Conservation (phyloP, 2,329 filamentous ascomycete species). For the Fusarium lateritium region DNA sequence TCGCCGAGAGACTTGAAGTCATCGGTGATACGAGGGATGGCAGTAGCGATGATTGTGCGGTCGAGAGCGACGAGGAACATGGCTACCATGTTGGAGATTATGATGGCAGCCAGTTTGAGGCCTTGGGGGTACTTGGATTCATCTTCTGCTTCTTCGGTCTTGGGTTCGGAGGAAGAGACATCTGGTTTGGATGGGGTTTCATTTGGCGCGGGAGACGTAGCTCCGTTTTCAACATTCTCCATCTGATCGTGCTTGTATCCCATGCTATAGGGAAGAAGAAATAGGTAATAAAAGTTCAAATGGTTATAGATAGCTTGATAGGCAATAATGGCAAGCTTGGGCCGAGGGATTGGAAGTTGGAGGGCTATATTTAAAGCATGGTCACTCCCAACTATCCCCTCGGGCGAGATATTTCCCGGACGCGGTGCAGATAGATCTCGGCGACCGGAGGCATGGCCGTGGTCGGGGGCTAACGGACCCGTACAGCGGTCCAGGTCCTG, state of each 20-base stretch:
- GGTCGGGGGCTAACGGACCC: too few relatives aligned
- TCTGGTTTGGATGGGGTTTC: background rate
- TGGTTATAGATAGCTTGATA: background rate
- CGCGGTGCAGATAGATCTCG: too few relatives aligned
- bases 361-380: too few relatives aligned
- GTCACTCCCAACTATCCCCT: too few relatives aligned
- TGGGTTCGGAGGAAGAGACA: background rate
- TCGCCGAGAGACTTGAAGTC: conserved; percentile 17
- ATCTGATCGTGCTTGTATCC: background rate
- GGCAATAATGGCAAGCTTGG: background rate
- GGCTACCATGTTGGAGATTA: conserved; percentile 22
- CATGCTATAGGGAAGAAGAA: background rate
- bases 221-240: conserved; percentile 1
- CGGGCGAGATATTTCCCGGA: too few relatives aligned
- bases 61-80: conserved; percentile 25
- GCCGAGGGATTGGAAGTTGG: too few relatives aligned
- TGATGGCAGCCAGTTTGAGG: conserved; percentile 11
- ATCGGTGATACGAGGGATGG: conserved; percentile 13
- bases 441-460: too few relatives aligned
- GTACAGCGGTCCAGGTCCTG: background rate
- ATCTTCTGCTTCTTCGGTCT: background rate
- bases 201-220: background rate
- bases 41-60: conserved; percentile 16
- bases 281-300: too few relatives aligned
- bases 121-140: conserved; percentile 13